Percentiles rank a stretch among this genome's conserved stretches.
Conservation (phyloP, 2,329 filamentous ascomycete species). For the Claviceps arundinis region DNA sequence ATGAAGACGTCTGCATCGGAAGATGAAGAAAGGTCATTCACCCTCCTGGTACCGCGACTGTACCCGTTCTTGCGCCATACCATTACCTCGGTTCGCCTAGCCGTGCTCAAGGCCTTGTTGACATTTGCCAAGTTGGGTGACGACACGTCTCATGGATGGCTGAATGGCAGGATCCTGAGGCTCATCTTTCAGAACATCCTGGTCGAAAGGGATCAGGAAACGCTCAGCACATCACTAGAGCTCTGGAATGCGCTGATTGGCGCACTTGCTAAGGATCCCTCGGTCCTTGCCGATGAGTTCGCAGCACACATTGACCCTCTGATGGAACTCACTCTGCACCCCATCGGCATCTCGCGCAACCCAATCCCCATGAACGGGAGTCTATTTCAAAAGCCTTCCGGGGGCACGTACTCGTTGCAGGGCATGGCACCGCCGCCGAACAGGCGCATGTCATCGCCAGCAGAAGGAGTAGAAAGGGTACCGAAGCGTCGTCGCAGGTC, state of each 20-base stretch:
- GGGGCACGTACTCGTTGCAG: constrained; percentile 57
- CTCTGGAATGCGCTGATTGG: constrained; percentile 73
- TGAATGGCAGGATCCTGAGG: constrained; percentile 77
- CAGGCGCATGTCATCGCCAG: constrained; percentile 34
- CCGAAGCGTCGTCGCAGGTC: constrained; percentile 71
- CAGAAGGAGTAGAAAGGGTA: constrained; percentile 44
- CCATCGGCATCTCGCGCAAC: constrained; percentile 81
- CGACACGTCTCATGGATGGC: constrained; percentile 73
- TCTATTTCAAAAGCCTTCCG: constrained; percentile 87
- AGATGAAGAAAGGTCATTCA: constrained; percentile 81
- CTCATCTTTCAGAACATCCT: constrained; percentile 91
- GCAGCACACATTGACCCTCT: constrained; percentile 64
- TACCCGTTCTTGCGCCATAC: constrained; percentile 96
- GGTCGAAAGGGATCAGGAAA: constrained; percentile 77
- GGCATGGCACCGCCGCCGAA: constrained; percentile 29
- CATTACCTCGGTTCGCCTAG: constrained; percentile 86
- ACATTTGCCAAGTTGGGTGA: constrained; percentile 85
- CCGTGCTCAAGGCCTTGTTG: constrained; percentile 80
- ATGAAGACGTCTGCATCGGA: constrained; percentile 84
- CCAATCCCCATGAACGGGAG: constrained; percentile 84
- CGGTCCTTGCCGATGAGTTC: constrained; percentile 60
- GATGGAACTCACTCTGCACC: constrained; percentile 73
- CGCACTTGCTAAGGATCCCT: constrained; percentile 49
- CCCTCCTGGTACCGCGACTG: constrained; percentile 78
- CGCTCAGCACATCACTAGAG: constrained; percentile 70